Base-by-base conservation (phyloP, 2,329 filamentous ascomycete species). In the Graphilbum fragrans region DNA sequence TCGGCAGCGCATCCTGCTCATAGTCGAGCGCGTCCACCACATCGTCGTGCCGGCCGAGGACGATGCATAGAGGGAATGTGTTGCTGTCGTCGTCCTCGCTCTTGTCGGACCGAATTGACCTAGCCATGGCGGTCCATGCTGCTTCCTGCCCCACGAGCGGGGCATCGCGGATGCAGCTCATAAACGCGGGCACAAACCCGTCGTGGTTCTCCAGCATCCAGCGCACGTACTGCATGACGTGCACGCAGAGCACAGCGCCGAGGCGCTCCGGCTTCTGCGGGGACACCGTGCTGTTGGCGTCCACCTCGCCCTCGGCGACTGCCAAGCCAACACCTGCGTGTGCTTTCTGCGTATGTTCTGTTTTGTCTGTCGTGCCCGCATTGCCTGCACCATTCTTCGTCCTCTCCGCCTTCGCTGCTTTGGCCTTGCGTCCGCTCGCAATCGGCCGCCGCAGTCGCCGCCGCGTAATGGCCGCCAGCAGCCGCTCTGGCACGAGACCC, bases 181-280 rank as follows among this genome's bases (percentile, higher is more conserved):
- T 71, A 53, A 80, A 79, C 9, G 74, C 67, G 8, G 65, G 65
- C 12, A 80, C 65, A 54, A 80, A 80, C 11, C 75, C 76, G 8
- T 55, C 49, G 55, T 80, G 74, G 51, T 72, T 49, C 9, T 59
- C 52, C 8, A 77, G 59, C 60, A 76, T 74, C 76, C 75, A 80
- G 45, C 69, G 63, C 34, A 80, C 67, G 48, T 70, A 70, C 38
- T 58, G 55, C 39, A 67, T 59, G 19, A 76, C 70, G 22, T 62
- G 57, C 33, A 55, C 50, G 53, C 74, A 68, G 39, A 74, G 59
- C 7, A 39, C 32, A 16, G 33, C 20, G 31, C 47, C 52, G 14
- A 44, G 47, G 2, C 50, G 46, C 16, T 52, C 58, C 7, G 5
- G 59, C 53, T 21, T 60, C 55, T 17, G 36, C n/a, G 32, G 37